These are phyloP conservation scores for Guillardia theta DNA, from an alignment of 78 protist genomes.

Conservation along the genomic window DNA sequence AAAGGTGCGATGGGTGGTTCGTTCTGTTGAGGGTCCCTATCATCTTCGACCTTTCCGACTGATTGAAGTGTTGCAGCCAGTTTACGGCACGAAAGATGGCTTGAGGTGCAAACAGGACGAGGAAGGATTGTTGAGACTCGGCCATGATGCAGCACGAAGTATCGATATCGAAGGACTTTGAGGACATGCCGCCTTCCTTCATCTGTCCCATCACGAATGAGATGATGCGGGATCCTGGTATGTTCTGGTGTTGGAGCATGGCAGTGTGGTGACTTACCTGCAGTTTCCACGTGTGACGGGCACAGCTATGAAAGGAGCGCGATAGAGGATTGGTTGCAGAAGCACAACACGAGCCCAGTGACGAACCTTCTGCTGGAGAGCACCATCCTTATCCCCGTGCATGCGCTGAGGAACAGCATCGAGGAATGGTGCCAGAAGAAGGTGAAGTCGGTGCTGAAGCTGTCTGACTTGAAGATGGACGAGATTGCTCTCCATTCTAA, in stretches of 20 bases:
- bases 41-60: too few relatives aligned
- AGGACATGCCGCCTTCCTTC: conserved; percentile 23
- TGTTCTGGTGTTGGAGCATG: too few relatives aligned
- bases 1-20: too few relatives aligned
- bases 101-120: too few relatives aligned
- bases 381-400: neutral
- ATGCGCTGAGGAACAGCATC: conserved; percentile 14
- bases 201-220: conserved; percentile 14
- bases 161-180: too few relatives aligned
- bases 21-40: too few relatives aligned
- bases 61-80: too few relatives aligned
- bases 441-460: neutral
- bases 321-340: conserved; percentile 56
- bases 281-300: conserved; percentile 67
- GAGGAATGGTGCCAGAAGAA: neutral
- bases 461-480: too few relatives aligned
- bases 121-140: too few relatives aligned
- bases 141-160: too few relatives aligned
- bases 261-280: too few relatives aligned
- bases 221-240: conserved; percentile 53
- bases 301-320: conserved; percentile 65
- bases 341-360: conserved; percentile 51
- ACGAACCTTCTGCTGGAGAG: conserved; percentile 5
- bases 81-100: too few relatives aligned
- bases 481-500: neutral